Evolutionary conservation across 2,329 filamentous ascomycete genomes (phyloP).

Genomic region (Apiospora marii): DNA sequence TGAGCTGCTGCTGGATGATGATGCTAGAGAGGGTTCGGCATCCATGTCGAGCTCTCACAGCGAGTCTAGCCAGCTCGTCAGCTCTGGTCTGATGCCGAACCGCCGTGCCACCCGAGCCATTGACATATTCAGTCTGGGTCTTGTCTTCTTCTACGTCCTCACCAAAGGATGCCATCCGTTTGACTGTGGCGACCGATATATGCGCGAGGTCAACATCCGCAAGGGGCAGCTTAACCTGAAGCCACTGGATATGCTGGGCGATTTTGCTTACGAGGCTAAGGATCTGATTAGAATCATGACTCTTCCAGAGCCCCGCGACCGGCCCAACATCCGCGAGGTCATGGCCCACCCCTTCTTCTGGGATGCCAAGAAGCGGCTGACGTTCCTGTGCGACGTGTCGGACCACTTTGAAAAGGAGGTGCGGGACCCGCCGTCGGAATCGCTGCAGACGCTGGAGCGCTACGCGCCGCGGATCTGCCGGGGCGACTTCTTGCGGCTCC

Average conservation of each 20-base stretch:
- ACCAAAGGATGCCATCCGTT: constrained; percentile 93
- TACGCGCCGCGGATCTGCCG: constrained; percentile 62
- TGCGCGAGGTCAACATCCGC: constrained; percentile 96
- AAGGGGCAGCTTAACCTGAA: constrained; percentile 81
- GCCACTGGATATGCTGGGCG: constrained; percentile 77
- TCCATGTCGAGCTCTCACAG: constrained; percentile 64
- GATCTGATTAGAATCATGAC: constrained; percentile 88
- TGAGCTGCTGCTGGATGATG: constrained; percentile 85
- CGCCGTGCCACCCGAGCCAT: constrained; percentile 93
- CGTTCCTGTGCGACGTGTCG: constrained; percentile 94
- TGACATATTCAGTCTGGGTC: constrained; percentile 95
- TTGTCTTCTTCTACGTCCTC: constrained; percentile 99
- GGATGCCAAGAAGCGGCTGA: constrained; percentile 85
- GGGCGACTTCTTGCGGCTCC: constrained; percentile 78
- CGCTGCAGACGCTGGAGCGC: constrained; percentile 67
- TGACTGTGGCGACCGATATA: constrained; percentile 92
- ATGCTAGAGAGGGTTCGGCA: constrained; percentile 60
- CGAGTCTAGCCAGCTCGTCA: constrained; percentile 66
- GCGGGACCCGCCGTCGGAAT: constrained; percentile 78
- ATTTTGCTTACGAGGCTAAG: constrained; percentile 85
- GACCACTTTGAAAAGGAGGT: constrained; percentile 96
- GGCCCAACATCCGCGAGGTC: constrained; percentile 50
- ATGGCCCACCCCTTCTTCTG: constrained; percentile 95
- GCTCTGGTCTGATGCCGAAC: constrained; percentile 65
- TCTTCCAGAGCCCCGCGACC: constrained; percentile 66